Evolutionary conservation across 2,329 filamentous ascomycete genomes (phyloP).

Genomic region (Penicillium rolfsii): DNA sequence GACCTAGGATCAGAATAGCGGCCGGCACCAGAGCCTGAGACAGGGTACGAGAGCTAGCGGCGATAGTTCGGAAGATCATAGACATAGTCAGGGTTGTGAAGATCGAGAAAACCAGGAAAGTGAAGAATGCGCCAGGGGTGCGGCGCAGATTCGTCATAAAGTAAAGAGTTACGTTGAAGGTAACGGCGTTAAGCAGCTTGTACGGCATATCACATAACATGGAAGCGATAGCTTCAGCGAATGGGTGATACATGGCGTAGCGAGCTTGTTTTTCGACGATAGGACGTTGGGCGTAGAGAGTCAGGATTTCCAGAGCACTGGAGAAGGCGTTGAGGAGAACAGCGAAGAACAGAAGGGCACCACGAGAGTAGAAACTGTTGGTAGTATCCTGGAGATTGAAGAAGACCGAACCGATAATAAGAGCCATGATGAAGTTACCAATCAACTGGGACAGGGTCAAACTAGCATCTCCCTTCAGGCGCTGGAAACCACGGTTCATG

Average conservation of each 20-base stretch:
- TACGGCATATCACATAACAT: constrained; percentile 63
- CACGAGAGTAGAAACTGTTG: constrained; percentile 74
- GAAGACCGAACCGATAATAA: constrained; percentile 81
- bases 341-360: constrained; percentile 83
- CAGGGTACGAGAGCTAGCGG: constrained; percentile 69
- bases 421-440: constrained; percentile 73
- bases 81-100: constrained; percentile 75
- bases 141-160: constrained; percentile 83
- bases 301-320: constrained; percentile 66
- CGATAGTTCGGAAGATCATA: constrained; percentile 82
- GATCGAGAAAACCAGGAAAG: constrained; percentile 79
- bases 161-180: constrained; percentile 80
- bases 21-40: constrained; percentile 60
- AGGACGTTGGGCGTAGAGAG: constrained; percentile 28
- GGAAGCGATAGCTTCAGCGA: constrained; percentile 20
- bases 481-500: constrained; percentile 76
- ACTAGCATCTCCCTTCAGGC: constrained; percentile 75
- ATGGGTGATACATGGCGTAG: constrained; percentile 34
- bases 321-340: constrained; percentile 84
- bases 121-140: constrained; percentile 77
- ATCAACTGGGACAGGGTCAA: constrained; percentile 67
- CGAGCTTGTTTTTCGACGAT: constrained; percentile 32
- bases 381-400: constrained; percentile 71
- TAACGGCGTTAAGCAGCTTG: constrained; percentile 72
- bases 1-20: constrained; percentile 50